Evolutionary conservation across 805 yeast species (phyloP), one percentile per base, ranked within the genome.

Genomic region (Groenewaldozyma salmanticensis): DNA sequence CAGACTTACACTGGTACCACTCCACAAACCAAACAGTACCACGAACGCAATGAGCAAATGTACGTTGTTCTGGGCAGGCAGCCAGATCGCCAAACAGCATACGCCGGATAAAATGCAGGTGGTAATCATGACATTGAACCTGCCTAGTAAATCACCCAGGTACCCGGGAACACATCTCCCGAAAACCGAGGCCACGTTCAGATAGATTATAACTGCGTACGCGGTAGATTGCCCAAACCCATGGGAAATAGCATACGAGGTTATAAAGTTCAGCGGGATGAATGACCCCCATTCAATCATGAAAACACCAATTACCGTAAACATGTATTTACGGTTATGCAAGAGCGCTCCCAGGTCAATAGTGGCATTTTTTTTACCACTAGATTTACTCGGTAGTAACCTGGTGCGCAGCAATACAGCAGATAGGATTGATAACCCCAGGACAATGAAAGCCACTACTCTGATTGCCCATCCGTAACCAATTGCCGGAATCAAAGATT

Each of bases 401-500:
- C 78, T 55, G 19, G 68, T 64, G 31, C 57, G 58, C 21, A 68
- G 52, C 3, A 68, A 48, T 1, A 63, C 1, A n/a, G 70, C 56
- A 2, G 70, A 55, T 5, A 58, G 34, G 0, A 51, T 37, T 31
- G 62, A 42, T 24, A 59, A 46, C 1, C 54, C 48, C 21, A 58
- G 39, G 2, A 59, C 49, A n/a, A 59, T 41, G 35, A 57, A 59
- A 0, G 66, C 70, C 37, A 77, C 54, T 4, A 70, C 62, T 29
- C 84, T 59, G 43, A 76, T 68, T 1, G 82, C 67, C 81, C 83
- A 78, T 1, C 62, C 68, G 53, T 66, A 79, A 1, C 85, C 83
- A 15, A 72, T 56, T 11, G 55, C 53, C 1, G 61, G 53, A 46
- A 72, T 71, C 38, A 75, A 53, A 9, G 64, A 53, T 43, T 70